Percentiles rank a stretch among this genome's conserved stretches.
Conservation (phyloP, 257 asterid genomes). For the Solanum pennellii region DNA sequence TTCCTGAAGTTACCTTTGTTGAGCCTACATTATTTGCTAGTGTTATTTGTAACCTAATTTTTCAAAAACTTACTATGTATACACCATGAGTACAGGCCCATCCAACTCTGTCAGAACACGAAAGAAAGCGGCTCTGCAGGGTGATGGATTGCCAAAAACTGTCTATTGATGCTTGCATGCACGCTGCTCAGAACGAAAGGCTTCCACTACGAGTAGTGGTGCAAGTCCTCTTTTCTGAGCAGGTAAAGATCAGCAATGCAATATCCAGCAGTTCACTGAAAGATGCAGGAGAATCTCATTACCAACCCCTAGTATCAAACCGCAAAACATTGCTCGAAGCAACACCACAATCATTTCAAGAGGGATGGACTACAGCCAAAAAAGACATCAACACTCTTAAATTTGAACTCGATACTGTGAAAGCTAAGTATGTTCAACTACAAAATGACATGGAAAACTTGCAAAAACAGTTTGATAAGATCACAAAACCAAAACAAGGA, state of each 20-base stretch:
- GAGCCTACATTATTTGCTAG: not conserved
- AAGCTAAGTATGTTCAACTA: constrained; percentile 66
- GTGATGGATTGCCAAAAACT: constrained; percentile 97
- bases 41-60: not conserved
- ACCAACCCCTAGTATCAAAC: constrained; percentile 54
- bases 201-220: constrained; percentile 86
- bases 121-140: constrained; percentile 79
- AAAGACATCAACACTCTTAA: constrained; percentile 85
- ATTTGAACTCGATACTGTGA: constrained; percentile 68
- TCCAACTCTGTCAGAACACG: constrained; percentile 75
- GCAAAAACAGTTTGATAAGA: constrained; percentile 71
- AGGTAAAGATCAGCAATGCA: constrained; percentile 82
- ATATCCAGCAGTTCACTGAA: constrained; percentile 48
- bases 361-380: constrained; percentile 92
- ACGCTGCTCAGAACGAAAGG: constrained; percentile 89
- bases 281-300: constrained; percentile 49
- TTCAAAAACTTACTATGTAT: not conserved
- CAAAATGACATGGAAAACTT: constrained; percentile 61
- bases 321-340: constrained; percentile 76
- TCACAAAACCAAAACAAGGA: constrained; percentile 44
- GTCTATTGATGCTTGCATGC: constrained; percentile 94
- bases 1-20: not conserved
- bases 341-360: constrained; percentile 90
- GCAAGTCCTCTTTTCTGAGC: constrained; percentile 90
- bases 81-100: constrained; percentile 49